Evolutionary conservation across 2,329 filamentous ascomycete species (phyloP).

Genomic region (Diplodia mutila): DNA sequence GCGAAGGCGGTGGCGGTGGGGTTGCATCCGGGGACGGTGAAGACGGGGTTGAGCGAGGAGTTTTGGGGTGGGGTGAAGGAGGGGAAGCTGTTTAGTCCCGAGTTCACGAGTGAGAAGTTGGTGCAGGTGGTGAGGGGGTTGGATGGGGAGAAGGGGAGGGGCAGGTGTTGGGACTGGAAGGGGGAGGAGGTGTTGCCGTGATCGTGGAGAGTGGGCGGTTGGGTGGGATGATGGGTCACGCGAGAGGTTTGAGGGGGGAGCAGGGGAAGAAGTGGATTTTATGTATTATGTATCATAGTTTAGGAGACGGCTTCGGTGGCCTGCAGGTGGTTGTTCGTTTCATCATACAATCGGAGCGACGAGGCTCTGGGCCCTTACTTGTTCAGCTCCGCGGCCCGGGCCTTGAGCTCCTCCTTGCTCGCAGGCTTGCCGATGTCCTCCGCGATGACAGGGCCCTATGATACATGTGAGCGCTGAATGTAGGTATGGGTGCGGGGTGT

Average conservation of each 20-base stretch:
- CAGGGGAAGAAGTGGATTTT: not conserved
- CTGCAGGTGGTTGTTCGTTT: not conserved
- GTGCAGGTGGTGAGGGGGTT: slow-evolving; percentile 58
- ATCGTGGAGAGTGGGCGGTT: slow-evolving; percentile 12
- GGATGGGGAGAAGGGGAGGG: slow-evolving; percentile 60
- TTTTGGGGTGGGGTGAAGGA: slow-evolving; percentile 70
- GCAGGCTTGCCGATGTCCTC: slow-evolving; percentile 50
- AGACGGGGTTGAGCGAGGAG: slow-evolving; percentile 70
- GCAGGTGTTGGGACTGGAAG: slow-evolving; percentile 47
- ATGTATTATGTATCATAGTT: not conserved
- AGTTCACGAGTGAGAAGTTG: slow-evolving; percentile 68
- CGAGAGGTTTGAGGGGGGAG: slow-evolving; percentile 31
- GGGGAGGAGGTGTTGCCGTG: slow-evolving; percentile 44
- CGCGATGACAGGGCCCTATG: slow-evolving; percentile 50
- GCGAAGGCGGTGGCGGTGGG: slow-evolving; percentile 68
- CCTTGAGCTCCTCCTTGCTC: slow-evolving; percentile 55
- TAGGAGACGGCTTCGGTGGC: not conserved
- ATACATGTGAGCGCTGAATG: not conserved
- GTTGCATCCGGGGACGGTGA: slow-evolving; percentile 81
- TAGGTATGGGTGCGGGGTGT: too few species aligned
- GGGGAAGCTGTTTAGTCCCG: slow-evolving; percentile 67
- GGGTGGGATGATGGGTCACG: not conserved
- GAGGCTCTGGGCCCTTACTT: slow-evolving; percentile 39
- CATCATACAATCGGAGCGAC: not conserved
- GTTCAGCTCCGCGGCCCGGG: slow-evolving; percentile 55